Percentiles rank a stretch among this genome's conserved stretches.
These are phyloP conservation scores for Tripterygium wilfordii DNA, from an alignment of 177 flowering plant species.

Conservation along the genomic window DNA sequence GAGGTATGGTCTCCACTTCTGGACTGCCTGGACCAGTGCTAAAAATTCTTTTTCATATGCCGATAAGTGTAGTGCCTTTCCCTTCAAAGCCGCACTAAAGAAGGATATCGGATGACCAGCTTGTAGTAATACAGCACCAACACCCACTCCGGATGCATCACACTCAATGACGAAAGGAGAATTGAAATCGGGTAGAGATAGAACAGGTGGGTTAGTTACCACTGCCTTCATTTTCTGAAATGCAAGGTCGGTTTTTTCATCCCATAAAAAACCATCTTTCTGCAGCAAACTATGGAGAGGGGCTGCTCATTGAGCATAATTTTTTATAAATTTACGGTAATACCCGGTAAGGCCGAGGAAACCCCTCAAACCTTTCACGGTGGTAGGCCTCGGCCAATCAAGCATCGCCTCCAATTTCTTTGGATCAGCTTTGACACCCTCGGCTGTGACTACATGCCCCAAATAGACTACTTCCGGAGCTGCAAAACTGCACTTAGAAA, in stretches of 20 bases:
- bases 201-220: not conserved
- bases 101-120: conserved; percentile 1
- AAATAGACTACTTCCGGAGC: not conserved
- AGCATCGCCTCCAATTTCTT: conserved; percentile 3
- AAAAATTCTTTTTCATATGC: conserved; percentile 1
- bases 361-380: not conserved
- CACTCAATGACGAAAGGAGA: conserved; percentile 4
- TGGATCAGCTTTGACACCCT: not conserved
- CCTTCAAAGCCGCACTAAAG: not conserved
- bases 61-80: not conserved
- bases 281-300: not conserved
- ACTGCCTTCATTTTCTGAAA: not conserved
- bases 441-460: not conserved
- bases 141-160: conserved; percentile 1
- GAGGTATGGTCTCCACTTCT: conserved; percentile 8
- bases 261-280: not conserved
- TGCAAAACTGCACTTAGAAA: not conserved
- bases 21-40: not conserved
- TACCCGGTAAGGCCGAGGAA: conserved; percentile 6
- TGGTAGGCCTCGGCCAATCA: conserved; percentile 7
- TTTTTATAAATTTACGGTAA: conserved; percentile 1
- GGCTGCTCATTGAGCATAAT: not conserved
- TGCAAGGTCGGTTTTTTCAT: not conserved
- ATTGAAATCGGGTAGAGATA: conserved; percentile 6
- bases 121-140: conserved; percentile 5